A percentile compares a stretch with the other conserved stretches of the same genome.
Conservation (phyloP, 495 filamentous ascomycete species). For the Parathielavia hyrcaniae region DNA sequence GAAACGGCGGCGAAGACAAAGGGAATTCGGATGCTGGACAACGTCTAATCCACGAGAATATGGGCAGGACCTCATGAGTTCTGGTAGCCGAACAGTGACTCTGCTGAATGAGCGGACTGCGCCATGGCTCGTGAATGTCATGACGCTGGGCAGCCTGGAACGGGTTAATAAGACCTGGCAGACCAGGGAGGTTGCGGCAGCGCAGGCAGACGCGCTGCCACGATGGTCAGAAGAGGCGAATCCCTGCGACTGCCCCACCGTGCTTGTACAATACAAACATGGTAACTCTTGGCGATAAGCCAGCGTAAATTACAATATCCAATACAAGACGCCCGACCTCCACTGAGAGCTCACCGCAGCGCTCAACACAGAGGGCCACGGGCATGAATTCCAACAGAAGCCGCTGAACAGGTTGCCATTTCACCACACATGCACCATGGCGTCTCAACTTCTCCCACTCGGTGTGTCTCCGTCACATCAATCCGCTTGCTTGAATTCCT, state of each 20-base stretch:
- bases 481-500: background rate
- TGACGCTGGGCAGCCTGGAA: slow-evolving; percentile 14
- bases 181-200: slow-evolving; percentile 3
- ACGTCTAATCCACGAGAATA: slow-evolving; percentile 6
- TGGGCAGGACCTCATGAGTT: slow-evolving; percentile 14
- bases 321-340: too few relatives aligned
- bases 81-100: background rate
- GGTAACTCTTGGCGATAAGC: background rate
- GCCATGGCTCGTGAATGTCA: slow-evolving; percentile 26
- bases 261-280: background rate
- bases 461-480: slow-evolving; percentile 43
- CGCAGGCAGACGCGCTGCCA: slow-evolving; percentile 17
- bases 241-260: background rate
- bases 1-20: slow-evolving; percentile 8
- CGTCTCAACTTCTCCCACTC: slow-evolving; percentile 73
- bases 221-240: background rate
- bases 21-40: background rate
- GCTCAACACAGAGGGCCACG: background rate
- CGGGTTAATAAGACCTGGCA: background rate
- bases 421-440: slow-evolving; percentile 46
- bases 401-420: background rate
- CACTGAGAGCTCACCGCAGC: background rate
- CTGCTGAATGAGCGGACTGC: slow-evolving; percentile 13
- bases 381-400: slow-evolving; percentile 7
- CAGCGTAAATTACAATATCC: background rate